Conservation (phyloP, 1,284 basidiomycete genomes). For the Kwoniella shivajii region DNA sequence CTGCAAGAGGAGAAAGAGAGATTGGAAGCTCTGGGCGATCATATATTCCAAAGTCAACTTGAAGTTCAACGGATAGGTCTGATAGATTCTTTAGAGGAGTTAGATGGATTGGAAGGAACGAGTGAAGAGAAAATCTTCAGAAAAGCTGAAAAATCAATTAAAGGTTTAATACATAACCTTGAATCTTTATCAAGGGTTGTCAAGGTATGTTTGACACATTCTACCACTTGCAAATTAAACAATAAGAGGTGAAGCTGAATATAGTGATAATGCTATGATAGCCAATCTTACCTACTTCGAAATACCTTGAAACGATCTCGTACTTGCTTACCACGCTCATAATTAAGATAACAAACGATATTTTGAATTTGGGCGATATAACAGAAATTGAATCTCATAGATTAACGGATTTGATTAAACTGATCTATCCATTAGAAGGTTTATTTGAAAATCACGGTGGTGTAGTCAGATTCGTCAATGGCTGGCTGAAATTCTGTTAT, state of each 20-base stretch:
- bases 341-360: slow-evolving; percentile 68
- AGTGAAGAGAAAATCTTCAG: slow-evolving; percentile 75
- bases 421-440: slow-evolving; percentile 74
- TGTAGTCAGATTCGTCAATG: slow-evolving; percentile 66
- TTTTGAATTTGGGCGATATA: slow-evolving; percentile 83
- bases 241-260: background rate
- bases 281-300: slow-evolving; percentile 62
- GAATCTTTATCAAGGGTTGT: slow-evolving; percentile 67
- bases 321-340: slow-evolving; percentile 73
- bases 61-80: slow-evolving; percentile 62
- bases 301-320: slow-evolving; percentile 72
- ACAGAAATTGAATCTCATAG: slow-evolving; percentile 85
- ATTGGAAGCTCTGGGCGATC: slow-evolving; percentile 57
- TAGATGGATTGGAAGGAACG: slow-evolving; percentile 72
- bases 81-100: slow-evolving; percentile 61
- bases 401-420: slow-evolving; percentile 77
- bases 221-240: background rate
- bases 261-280: slow-evolving; percentile 4
- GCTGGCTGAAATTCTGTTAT: slow-evolving; percentile 95
- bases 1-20: slow-evolving; percentile 47
- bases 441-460: slow-evolving; percentile 60
- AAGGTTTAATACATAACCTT: slow-evolving; percentile 67
- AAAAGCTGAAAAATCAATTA: slow-evolving; percentile 72
- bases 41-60: slow-evolving; percentile 68
- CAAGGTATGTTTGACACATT: slow-evolving; percentile 61